Percentiles rank a stretch among this genome's conserved stretches.
phyloP scores from a whole-genome alignment of 2,329 filamentous ascomycete species.

The Pezicula radicicola region DNA sequence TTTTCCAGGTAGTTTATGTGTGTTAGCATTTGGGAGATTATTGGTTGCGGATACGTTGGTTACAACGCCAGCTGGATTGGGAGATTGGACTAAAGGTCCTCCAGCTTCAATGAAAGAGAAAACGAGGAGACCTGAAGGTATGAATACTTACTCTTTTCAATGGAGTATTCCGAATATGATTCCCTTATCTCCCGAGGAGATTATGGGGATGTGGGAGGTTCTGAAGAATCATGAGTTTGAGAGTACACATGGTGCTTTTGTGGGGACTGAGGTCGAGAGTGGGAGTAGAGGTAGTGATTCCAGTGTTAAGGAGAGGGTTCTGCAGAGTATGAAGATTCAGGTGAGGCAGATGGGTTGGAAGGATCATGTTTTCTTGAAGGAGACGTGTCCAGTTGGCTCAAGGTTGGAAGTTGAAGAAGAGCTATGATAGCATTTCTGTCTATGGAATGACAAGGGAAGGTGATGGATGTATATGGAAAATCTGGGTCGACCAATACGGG shows the following conservation, averaged over 20 bases:
- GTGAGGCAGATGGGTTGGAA: conserved; percentile 34
- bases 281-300: conserved; percentile 26
- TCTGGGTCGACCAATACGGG: no score
- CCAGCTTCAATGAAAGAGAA: conserved; percentile 22
- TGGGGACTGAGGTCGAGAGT: conserved; percentile 57
- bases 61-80: conserved; percentile 59
- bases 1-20: conserved; percentile 72
- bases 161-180: conserved; percentile 78
- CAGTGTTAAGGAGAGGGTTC: conserved; percentile 57
- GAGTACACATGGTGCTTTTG: conserved; percentile 66
- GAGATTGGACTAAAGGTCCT: conserved; percentile 44
- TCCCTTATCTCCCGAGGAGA: conserved; percentile 60
- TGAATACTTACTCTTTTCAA: conserved; percentile 66
- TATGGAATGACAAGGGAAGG: no score
- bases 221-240: conserved; percentile 60
- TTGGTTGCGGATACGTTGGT: conserved; percentile 76
- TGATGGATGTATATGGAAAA: no score
- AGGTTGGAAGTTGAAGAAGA: background rate
- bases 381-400: conserved; percentile 4
- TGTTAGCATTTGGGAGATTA: conserved; percentile 56
- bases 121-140: conserved; percentile 36
- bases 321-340: conserved; percentile 78
- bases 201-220: conserved; percentile 68
- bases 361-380: conserved; percentile 22
- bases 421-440: background rate